Base-by-base conservation (phyloP, 371 early-diverging fungal genomes). In the Nosema muscidifuracis region DNA sequence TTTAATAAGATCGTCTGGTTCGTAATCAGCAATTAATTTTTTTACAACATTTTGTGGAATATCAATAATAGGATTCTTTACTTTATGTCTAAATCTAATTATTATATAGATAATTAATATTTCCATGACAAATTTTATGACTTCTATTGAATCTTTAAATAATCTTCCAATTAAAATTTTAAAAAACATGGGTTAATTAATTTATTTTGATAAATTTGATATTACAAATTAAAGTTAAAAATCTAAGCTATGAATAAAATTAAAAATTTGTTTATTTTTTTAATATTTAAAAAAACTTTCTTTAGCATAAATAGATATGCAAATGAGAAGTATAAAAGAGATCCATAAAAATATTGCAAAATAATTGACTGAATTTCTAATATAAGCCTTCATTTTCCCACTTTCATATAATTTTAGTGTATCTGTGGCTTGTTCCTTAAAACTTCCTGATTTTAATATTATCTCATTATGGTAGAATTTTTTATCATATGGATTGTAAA, bases 401-500 rank as follows among this genome's bases (percentile, higher is more conserved):
- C 20, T 53, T 24, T 44, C 50, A 36, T 61, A 77, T 16, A 24
- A 10, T 12, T 61, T 56, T 18, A 73, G 56, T 2, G 64, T 42
- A 22, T 65, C 34, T 36, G 36, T 43, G n/a, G 61, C 61, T 15
- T 26, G 24, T 20, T 72, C 36, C 9, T 53, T 53, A 24, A 84
- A 70, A 36, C 53, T 74, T 28, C 75, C 74, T 20, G 42, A 36
- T 18, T 44, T 31, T 4, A 78, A 16, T 31, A 65, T 73, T 15
- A 40, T 55, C 15, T 58, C 56, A n/a, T 75, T 38, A 26, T 74
- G 62, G 42, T 71, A 82, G 75, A 84, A 84, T 6, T 67, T 13
- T 20, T 80, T 69, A 51, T 57, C 61, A 34, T 70, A 42, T 36
- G 84, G 82, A 60, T 84, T 74, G 70, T 75, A 84, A 50, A 84